A percentile compares a stretch with the other conserved stretches of the same genome.
phyloP scores from a whole-genome alignment of 169 alveolate species.

The Eimeria necatrix region DNA sequence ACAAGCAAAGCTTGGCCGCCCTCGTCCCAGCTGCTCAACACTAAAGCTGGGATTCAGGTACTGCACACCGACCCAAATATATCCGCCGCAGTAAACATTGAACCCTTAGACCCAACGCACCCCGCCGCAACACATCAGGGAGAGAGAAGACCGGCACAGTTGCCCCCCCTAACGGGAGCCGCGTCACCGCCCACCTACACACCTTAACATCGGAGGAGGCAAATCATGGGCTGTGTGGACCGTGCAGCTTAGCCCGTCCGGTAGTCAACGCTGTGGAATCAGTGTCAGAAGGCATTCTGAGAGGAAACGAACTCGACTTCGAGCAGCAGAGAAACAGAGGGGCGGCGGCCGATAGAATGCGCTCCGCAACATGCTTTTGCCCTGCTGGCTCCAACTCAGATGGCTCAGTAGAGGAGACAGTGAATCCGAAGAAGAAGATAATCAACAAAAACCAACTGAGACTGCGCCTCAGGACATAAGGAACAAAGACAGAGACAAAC shows the following conservation, averaged over 20 bases:
- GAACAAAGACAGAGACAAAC: not conserved
- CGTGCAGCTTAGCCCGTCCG: slow-evolving; percentile 27
- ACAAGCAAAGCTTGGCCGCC: slow-evolving; percentile 25
- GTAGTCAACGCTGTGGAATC: slow-evolving; percentile 52
- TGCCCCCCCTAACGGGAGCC: slow-evolving; percentile 26
- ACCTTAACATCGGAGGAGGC: slow-evolving; percentile 44
- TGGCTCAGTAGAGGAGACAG: not conserved
- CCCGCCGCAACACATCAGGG: slow-evolving; percentile 45
- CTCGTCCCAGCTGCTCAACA: not conserved
- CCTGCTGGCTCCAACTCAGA: slow-evolving; percentile 40
- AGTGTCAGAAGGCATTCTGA: slow-evolving; percentile 23
- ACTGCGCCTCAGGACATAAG: not conserved
- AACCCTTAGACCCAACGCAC: slow-evolving; percentile 17
- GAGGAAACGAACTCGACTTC: too few relatives aligned
- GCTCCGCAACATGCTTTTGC: not conserved
- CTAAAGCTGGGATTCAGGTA: slow-evolving; percentile 25
- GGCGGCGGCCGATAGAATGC: slow-evolving; percentile 18
- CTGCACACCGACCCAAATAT: slow-evolving; percentile 39
- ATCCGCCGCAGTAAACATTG: slow-evolving; percentile 40
- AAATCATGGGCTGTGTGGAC: slow-evolving; percentile 51
- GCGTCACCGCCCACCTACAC: slow-evolving; percentile 49
- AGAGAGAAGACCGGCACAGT: slow-evolving; percentile 34
- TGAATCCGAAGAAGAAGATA: too few relatives aligned
- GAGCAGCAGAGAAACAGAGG: not conserved
- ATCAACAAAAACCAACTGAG: too few relatives aligned